phyloP scores from a whole-genome alignment of 2,329 filamentous ascomycete genomes.

The Saccharata proteae region DNA sequence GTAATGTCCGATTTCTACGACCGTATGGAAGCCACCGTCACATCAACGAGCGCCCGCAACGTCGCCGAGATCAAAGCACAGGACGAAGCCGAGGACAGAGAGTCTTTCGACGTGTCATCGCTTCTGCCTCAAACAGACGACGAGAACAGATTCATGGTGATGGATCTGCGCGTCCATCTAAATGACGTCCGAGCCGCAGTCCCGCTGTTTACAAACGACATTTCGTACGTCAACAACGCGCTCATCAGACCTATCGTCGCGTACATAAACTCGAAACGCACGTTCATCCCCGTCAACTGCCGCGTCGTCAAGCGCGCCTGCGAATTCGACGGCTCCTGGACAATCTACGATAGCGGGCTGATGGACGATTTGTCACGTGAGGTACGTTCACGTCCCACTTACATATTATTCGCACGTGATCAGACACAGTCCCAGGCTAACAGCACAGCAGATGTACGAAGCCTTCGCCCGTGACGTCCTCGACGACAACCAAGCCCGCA shows the following conservation, averaged over 20 bases:
- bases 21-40: constrained; percentile 84
- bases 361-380: constrained; percentile 91
- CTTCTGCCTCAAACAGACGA: constrained; percentile 23
- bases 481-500: constrained; percentile 77
- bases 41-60: constrained; percentile 54
- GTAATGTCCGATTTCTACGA: constrained; percentile 98
- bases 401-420: background rate
- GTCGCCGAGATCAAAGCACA: constrained; percentile 23
- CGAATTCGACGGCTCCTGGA: constrained; percentile 95
- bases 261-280: constrained; percentile 91
- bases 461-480: constrained; percentile 87
- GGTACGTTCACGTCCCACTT: constrained; percentile 30
- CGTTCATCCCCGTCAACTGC: constrained; percentile 91
- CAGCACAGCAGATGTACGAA: constrained; percentile 55
- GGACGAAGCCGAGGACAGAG: constrained; percentile 18
- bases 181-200: constrained; percentile 91
- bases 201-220: constrained; percentile 79
- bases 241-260: constrained; percentile 92
- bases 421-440: constrained; percentile 3
- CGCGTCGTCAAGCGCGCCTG: constrained; percentile 78
- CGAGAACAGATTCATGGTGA: constrained; percentile 70
- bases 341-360: constrained; percentile 80
- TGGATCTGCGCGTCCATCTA: constrained; percentile 88
- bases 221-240: constrained; percentile 93
- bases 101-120: constrained; percentile 7